Evolutionary conservation across 106 monocot genomes (phyloP).

Genomic region (Allium sativum): DNA sequence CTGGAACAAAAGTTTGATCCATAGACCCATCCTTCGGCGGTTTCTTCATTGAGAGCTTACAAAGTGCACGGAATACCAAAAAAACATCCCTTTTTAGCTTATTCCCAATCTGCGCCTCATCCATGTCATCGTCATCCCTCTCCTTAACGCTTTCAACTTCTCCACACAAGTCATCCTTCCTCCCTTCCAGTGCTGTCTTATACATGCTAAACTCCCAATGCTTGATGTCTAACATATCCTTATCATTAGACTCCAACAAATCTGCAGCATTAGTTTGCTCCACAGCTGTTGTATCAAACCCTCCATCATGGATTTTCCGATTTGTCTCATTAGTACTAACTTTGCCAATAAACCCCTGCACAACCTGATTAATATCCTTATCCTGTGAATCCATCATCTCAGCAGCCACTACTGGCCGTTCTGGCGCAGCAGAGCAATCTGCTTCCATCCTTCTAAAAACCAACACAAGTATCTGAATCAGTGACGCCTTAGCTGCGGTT

Average conservation of each 20-base stretch:
- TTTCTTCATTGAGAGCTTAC: constrained; percentile 97
- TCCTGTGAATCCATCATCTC: constrained; percentile 79
- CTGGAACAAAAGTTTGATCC: constrained; percentile 67
- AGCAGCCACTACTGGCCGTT: constrained; percentile 88
- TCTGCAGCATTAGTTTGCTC: constrained; percentile 78
- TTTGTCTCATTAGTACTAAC: constrained; percentile 45
- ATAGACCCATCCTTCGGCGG: constrained; percentile 72
- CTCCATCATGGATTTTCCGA: constrained; percentile 43
- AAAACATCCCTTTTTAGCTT: constrained; percentile 83
- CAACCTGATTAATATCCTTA: constrained; percentile 48
- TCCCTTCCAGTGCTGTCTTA: constrained; percentile 88
- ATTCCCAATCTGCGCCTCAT: constrained; percentile 86
- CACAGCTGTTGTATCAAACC: constrained; percentile 70
- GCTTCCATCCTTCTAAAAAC: constrained; percentile 98
- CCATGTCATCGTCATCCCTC: constrained; percentile 74
- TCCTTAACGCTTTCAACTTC: constrained; percentile 57
- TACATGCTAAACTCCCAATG: constrained; percentile 99
- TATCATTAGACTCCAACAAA: constrained; percentile 91
- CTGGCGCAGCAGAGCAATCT: constrained; percentile 76
- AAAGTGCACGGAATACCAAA: constrained; percentile 85
- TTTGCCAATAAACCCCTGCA: constrained; percentile 88
- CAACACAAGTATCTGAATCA: constrained; percentile 97
- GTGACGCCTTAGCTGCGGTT: constrained; percentile 90
- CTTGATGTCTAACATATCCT: constrained; percentile 98
- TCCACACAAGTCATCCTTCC: constrained; percentile 82